Evolutionary conservation across 2,329 filamentous ascomycete species (phyloP), one percentile per base, ranked within the genome.

Genomic region (Alternaria sp.): DNA sequence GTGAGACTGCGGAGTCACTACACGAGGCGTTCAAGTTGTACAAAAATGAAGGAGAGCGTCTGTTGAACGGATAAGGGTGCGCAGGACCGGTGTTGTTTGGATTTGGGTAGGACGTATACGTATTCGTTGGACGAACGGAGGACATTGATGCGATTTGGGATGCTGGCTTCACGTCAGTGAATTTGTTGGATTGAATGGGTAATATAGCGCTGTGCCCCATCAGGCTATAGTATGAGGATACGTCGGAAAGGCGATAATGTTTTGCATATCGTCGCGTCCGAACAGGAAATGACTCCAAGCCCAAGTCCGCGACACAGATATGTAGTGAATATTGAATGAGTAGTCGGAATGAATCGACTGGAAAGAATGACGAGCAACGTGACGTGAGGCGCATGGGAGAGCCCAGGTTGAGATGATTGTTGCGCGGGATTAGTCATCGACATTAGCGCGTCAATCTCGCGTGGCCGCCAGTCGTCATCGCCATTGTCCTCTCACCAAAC

Each of bases 1-100:
- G 59, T 7, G 59, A 61, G 36, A 61, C 59, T 6, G 44, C 13
- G 11, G 53, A 28, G 6, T 57, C 59, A 17, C 26, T 61, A 9
- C 53, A 17, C 4, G 59, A 50, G 15, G 59, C 59, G 19, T 61
- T 55, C 53, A 19, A 45, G 5, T n/a, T 57, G 36, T 30, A 61
- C 26, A 44, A 19, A 2, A n/a, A 52, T 8, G 59, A 61, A 13
- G 59, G 46, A 17, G 43, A 57, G 36, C 46, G 36, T 25, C 28
- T 61, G 2, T 57, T 52, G 13, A 32, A 40, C 32, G 8, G 32
- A 25, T 44, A 28, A 50, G 11, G 15, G 25, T 19, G 11, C n/a
- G 10, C 25, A 47, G 19, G 36, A 45, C n/a, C 10, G 10, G 19
- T 30, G 26, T 10, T 36, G 53, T 30, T 12, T 52, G 12, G 49